Evolutionary conservation across 495 filamentous ascomycete genomes (phyloP).

Genomic region (Amorphotheca resinae): DNA sequence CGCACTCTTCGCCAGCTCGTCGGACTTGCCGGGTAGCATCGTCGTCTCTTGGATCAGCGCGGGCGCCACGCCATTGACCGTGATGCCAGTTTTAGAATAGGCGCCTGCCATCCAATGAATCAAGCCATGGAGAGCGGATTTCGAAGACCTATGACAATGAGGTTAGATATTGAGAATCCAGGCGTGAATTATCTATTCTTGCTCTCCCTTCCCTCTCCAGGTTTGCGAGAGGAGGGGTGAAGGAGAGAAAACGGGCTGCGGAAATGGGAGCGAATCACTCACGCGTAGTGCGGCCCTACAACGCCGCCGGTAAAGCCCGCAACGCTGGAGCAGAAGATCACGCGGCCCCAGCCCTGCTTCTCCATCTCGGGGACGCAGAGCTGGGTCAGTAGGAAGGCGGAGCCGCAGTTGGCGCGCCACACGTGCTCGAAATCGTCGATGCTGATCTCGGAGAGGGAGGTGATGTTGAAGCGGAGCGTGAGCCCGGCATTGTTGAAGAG

Average conservation of each 20-base stretch:
- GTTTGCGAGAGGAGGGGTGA: no score
- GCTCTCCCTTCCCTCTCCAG: no score
- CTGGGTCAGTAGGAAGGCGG: conserved; percentile 53
- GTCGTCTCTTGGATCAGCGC: conserved; percentile 61
- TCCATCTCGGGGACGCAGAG: conserved; percentile 54
- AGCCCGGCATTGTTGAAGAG: conserved; percentile 15
- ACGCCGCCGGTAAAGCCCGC: conserved; percentile 53
- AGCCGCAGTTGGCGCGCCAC: conserved; percentile 50
- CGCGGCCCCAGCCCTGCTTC: conserved; percentile 47
- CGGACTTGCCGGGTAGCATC: conserved; percentile 45
- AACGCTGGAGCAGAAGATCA: conserved; percentile 57
- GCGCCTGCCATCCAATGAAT: conserved; percentile 24
- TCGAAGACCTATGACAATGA: conserved; percentile 57
- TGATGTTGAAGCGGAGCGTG: conserved; percentile 7
- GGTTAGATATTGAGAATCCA: no score
- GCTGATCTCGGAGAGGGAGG: conserved; percentile 18
- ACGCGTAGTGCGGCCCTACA: conserved; percentile 41
- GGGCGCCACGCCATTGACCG: conserved; percentile 63
- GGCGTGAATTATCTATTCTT: no score
- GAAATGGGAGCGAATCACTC: conserved; percentile 21
- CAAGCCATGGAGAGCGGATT: conserved; percentile 49
- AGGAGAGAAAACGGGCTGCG: no score
- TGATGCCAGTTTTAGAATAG: conserved; percentile 39
- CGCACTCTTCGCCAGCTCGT: conserved; percentile 19
- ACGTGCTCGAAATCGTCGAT: conserved; percentile 56